A percentile compares a stretch with the other conserved stretches of the same genome.
These are phyloP conservation scores for Venturia pyrina DNA, from an alignment of 2,329 filamentous ascomycete genomes.

Conservation along the genomic window DNA sequence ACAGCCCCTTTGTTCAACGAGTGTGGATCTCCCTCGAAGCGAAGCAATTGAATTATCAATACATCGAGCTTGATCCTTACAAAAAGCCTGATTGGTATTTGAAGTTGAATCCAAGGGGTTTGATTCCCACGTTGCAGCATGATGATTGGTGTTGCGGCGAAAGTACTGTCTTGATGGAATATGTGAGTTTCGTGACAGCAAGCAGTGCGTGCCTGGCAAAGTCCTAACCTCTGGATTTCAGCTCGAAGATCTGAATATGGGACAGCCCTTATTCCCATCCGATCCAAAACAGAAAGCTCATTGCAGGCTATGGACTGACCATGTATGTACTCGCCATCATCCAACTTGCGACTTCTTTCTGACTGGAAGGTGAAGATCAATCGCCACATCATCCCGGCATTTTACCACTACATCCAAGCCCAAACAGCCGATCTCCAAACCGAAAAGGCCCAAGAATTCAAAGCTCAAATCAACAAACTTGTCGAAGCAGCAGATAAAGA, in stretches of 20 bases:
- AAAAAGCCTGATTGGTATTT: conserved; percentile 60
- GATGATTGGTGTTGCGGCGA: conserved; percentile 77
- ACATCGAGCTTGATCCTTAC: conserved; percentile 76
- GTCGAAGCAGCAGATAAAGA: conserved; percentile 46
- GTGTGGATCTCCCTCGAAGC: conserved; percentile 83
- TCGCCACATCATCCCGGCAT: conserved; percentile 61
- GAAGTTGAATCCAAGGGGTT: conserved; percentile 64
- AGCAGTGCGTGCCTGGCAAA: background rate
- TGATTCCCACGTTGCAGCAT: conserved; percentile 68
- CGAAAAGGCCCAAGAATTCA: conserved; percentile 50
- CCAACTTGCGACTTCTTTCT: background rate
- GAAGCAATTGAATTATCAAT: conserved; percentile 71
- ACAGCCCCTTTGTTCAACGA: conserved; percentile 30
- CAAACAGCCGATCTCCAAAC: conserved; percentile 50
- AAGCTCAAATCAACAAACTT: conserved; percentile 53
- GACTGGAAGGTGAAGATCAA: conserved; percentile 48
- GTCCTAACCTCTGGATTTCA: conserved; percentile 21
- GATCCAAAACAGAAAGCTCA: conserved; percentile 60
- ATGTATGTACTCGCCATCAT: conserved; percentile 41
- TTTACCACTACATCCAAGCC: conserved; percentile 63
- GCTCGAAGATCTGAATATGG: conserved; percentile 63
- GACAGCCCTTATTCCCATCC: conserved; percentile 52
- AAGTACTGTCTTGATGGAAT: conserved; percentile 75
- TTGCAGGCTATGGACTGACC: conserved; percentile 70
- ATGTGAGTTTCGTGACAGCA: conserved; percentile 39